These are phyloP conservation scores for Candida montana DNA, from an alignment of 805 yeast species.

Conservation along the genomic window DNA sequence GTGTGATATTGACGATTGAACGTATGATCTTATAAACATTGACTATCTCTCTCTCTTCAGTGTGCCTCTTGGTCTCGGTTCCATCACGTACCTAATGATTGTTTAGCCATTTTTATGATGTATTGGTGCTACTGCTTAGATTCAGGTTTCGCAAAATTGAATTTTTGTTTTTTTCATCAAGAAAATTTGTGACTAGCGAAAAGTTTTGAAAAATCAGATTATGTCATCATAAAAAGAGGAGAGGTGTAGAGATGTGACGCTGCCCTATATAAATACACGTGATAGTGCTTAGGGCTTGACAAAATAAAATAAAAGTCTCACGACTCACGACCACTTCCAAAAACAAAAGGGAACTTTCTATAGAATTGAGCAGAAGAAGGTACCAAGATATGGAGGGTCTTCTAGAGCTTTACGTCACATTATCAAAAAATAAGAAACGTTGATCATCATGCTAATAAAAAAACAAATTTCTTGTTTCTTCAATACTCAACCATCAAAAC, in stretches of 20 bases:
- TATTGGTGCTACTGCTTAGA: conserved; percentile 12
- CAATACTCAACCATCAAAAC: background rate
- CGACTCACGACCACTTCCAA: too few species aligned
- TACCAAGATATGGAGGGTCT: too few species aligned
- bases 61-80: background rate
- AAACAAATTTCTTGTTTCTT: background rate
- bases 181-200: conserved; percentile 8
- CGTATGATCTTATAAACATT: background rate
- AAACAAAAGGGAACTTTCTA: too few species aligned
- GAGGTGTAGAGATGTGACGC: conserved; percentile 2
- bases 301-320: too few species aligned
- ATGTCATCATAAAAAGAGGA: background rate
- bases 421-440: too few species aligned
- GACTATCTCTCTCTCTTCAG: background rate
- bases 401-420: too few species aligned
- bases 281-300: too few species aligned
- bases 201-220: background rate
- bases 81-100: conserved; percentile 41
- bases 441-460: background rate
- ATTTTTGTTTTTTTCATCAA: conserved; percentile 13
- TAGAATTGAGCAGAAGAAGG: too few species aligned
- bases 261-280: too few species aligned
- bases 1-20: too few species aligned
- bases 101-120: conserved; percentile 38
- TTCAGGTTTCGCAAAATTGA: conserved; percentile 13